A percentile compares a stretch with the other conserved stretches of the same genome.
These are phyloP conservation scores for Trichothecium roseum DNA, from an alignment of 2,329 filamentous ascomycete genomes.

Conservation along the genomic window DNA sequence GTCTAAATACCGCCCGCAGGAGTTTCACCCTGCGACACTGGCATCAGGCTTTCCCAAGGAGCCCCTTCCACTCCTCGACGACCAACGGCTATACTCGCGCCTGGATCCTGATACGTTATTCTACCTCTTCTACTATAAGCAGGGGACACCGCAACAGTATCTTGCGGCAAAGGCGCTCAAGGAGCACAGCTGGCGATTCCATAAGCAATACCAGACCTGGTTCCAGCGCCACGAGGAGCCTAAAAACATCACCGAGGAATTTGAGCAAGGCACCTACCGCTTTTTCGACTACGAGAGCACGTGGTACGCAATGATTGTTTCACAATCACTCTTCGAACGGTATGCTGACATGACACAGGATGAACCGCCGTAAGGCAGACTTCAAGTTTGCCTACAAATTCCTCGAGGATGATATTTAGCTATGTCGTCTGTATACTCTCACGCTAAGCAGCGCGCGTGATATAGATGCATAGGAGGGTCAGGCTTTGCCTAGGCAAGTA, in stretches of 20 bases:
- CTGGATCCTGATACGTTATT: constrained; percentile 96
- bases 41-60: constrained; percentile 85
- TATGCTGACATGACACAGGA: constrained; percentile 48
- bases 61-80: constrained; percentile 82
- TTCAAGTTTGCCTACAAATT: constrained; percentile 99
- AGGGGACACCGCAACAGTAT: constrained; percentile 92
- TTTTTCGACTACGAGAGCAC: constrained; percentile 99
- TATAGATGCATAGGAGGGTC: no score
- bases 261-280: constrained; percentile 95
- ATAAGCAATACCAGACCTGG: constrained; percentile 99
- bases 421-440: no score
- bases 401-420: constrained; percentile 78
- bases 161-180: constrained; percentile 94
- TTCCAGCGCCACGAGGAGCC: constrained; percentile 98
- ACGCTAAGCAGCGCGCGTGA: no score
- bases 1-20: constrained; percentile 73
- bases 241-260: constrained; percentile 97
- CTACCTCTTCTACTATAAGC: constrained; percentile 98
- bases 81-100: constrained; percentile 74
- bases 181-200: constrained; percentile 96
- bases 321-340: no score
- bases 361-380: constrained; percentile 95
- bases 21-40: constrained; percentile 61
- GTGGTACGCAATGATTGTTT: constrained; percentile 55
- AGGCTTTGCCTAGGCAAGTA: no score